phyloP scores from a whole-genome alignment of 495 filamentous ascomycete genomes.

The Tuber magnatum region DNA sequence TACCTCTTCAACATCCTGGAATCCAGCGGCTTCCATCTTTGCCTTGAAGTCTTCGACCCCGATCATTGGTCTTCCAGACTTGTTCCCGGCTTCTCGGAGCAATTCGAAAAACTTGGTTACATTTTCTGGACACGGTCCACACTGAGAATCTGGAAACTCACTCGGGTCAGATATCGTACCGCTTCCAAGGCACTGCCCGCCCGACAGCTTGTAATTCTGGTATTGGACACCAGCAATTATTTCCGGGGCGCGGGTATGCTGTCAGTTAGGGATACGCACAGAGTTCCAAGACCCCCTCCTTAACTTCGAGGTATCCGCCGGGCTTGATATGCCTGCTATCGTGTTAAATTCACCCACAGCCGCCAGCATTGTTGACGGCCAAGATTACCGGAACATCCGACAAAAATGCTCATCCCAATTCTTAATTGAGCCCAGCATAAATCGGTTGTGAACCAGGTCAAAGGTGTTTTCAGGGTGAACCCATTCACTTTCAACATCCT shows the following conservation, averaged over 20 bases:
- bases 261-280: background rate
- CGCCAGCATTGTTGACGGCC: background rate
- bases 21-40: background rate
- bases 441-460: slow-evolving; percentile 50
- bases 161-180: background rate
- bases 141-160: background rate
- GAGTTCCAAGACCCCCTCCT: slow-evolving; percentile 24
- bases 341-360: background rate
- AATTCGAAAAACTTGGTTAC: background rate
- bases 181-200: background rate
- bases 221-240: background rate
- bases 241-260: background rate
- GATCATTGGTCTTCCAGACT: background rate
- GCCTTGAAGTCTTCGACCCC: background rate
- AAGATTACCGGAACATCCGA: background rate
- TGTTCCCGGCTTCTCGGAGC: background rate
- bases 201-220: background rate
- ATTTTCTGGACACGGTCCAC: background rate
- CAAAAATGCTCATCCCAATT: background rate
- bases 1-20: background rate
- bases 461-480: slow-evolving; percentile 47
- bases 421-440: background rate
- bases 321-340: slow-evolving; percentile 43
- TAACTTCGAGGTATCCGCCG: slow-evolving; percentile 49
- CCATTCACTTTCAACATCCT: slow-evolving; percentile 50